phyloP scores from a whole-genome alignment of 345 rosid genomes.

The Raphanus sativus region DNA sequence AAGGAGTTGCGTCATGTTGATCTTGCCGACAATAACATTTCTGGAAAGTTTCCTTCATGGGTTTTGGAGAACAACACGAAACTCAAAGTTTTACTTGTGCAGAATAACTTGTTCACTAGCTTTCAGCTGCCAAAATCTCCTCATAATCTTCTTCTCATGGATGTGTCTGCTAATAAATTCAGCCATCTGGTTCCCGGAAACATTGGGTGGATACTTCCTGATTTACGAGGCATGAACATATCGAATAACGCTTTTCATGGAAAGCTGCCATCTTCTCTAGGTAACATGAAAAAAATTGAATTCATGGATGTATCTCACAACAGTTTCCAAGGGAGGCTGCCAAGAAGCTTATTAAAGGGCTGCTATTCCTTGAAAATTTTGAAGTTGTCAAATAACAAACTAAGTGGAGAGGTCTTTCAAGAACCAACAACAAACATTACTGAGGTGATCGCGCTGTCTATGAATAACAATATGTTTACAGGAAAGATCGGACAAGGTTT shows the following conservation, averaged over 20 bases:
- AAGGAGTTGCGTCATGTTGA: conserved; percentile 11
- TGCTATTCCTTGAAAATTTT: neutral
- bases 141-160: neutral
- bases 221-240: neutral
- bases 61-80: conserved; percentile 6
- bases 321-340: conserved; percentile 6
- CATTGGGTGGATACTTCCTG: conserved; percentile 18
- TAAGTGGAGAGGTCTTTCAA: conserved; percentile 1
- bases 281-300: neutral
- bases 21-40: conserved; percentile 8
- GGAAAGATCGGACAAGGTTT: conserved; percentile 23
- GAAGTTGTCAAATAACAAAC: conserved; percentile 14
- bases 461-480: neutral
- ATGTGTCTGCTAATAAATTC: conserved; percentile 7
- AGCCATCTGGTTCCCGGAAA: neutral
- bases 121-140: conserved; percentile 8
- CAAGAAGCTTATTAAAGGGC: neutral
- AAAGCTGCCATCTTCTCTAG: neutral
- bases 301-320: conserved; percentile 15
- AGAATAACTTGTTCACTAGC: neutral
- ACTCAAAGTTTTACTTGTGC: neutral
- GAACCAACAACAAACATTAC: neutral
- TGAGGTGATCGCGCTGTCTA: neutral
- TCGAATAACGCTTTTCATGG: neutral
- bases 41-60: conserved; percentile 19